These are phyloP conservation scores for Mycena pura DNA, from an alignment of 768 basidiomycete species.

Conservation along the genomic window DNA sequence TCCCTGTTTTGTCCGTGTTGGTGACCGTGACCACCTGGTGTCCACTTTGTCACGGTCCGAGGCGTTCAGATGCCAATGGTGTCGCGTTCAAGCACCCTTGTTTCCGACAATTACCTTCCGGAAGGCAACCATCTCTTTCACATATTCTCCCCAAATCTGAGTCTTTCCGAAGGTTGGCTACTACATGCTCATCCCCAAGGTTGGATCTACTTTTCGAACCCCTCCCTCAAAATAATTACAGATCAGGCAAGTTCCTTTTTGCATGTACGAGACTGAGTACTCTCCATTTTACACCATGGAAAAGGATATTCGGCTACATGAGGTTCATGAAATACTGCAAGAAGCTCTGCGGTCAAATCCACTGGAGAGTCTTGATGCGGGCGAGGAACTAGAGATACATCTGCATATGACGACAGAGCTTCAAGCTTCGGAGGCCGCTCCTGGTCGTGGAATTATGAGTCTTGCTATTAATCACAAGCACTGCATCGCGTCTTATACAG, in stretches of 20 bases:
- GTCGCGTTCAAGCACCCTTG: conserved; percentile 26
- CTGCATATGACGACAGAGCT: conserved; percentile 38
- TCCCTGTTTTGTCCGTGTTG: too few species aligned
- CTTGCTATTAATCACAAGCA: conserved; percentile 54
- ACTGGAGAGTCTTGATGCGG: conserved; percentile 7
- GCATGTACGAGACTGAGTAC: not conserved
- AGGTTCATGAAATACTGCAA: conserved; percentile 37
- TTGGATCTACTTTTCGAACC: conserved; percentile 58
- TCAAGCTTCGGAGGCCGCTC: not conserved
- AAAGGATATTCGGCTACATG: conserved; percentile 52
- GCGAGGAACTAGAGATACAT: conserved; percentile 53
- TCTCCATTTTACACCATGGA: not conserved
- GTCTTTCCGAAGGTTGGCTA: conserved; percentile 39
- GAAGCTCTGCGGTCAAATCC: conserved; percentile 38
- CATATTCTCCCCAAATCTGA: conserved; percentile 10
- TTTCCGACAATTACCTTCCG: not conserved
- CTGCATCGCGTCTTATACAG: conserved; percentile 52
- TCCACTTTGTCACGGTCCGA: not conserved
- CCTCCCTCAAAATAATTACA: conserved; percentile 46
- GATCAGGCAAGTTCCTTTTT: conserved; percentile 38
- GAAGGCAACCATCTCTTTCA: conserved; percentile 14
- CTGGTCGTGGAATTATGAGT: conserved; percentile 36
- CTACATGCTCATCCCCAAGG: conserved; percentile 54
- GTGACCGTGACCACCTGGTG: too few species aligned
- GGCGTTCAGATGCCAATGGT: not conserved